Evolutionary conservation across 2,329 filamentous ascomycete species (phyloP), one percentile per base, ranked within the genome.

Genomic region (Aspergillus udagawae): DNA sequence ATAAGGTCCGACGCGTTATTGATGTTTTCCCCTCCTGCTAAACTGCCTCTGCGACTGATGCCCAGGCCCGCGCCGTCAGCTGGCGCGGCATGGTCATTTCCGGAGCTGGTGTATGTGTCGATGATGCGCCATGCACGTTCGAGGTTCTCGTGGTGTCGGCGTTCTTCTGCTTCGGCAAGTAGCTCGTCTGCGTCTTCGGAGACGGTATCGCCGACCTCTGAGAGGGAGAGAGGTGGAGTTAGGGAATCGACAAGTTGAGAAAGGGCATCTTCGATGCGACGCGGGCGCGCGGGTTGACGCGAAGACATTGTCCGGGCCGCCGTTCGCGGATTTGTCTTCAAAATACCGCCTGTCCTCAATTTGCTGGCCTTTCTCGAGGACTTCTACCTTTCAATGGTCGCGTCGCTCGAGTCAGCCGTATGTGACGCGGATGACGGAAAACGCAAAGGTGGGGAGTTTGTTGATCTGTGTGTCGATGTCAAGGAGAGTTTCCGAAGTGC

Each of bases 1-100:
- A 99, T 97, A 67, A 96, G 78, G 72, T 97, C 92, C 29, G 91
- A 91, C 54, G 92, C 92, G 80, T 97, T 92, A 72, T 96, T 93
- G 62, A 96, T 88, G 65, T 80, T 80, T 38, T 76, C 75, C 17
- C 66, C 61, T 10, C 67, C 67, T n/a, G 69, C 65, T 29, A 70
- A 38, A 48, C 70, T 73, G 35, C 71, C 69, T 27, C 70, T 61
- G 21, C 70, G 70, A 20, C 28, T 52, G 58, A 62, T 57, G 6
- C 61, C 64, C 8, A 53, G 41, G 21, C 62, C 64, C 23, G 59
- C 54, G 10, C 57, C 55, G 21, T 57, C 65, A 10, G 63, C 60
- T 20, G 67, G 65, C 8, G 70, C 70, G 27, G 60, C 64, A 12
- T 66, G 60, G 44, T 70, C 70, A 27, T 61, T 66, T 12, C 63